These are phyloP conservation scores for Brassica carinata DNA, from an alignment of 345 rosid species.

Conservation along the genomic window DNA sequence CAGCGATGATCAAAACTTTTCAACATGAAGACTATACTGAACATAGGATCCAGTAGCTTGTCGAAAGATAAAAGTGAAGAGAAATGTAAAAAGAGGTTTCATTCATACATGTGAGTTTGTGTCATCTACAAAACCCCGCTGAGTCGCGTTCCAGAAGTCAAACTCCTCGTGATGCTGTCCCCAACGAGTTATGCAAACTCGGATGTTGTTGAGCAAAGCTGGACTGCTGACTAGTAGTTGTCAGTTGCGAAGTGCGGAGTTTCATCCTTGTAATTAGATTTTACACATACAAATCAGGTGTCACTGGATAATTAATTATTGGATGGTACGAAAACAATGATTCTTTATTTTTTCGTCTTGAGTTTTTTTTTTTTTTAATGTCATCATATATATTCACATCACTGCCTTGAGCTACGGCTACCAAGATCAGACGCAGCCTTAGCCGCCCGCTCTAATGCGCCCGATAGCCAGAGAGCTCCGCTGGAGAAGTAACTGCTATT, in stretches of 20 bases:
- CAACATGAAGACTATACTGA: background rate
- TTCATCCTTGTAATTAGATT: too few species aligned
- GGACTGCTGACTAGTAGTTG: constrained; percentile 63
- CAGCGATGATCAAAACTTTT: background rate
- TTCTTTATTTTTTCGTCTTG: too few species aligned
- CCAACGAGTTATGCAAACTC: constrained; percentile 79
- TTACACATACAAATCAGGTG: too few species aligned
- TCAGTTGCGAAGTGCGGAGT: too few species aligned
- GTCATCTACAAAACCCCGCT: constrained; percentile 44
- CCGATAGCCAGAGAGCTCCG: constrained; percentile 81
- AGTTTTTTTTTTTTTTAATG: too few species aligned
- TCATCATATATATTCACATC: constrained; percentile 13
- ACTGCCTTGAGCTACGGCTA: constrained; percentile 44
- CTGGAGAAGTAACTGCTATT: constrained; percentile 77
- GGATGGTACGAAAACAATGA: too few species aligned
- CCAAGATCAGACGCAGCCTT: constrained; percentile 69
- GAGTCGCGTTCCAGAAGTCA: constrained; percentile 56
- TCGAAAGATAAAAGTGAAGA: background rate
- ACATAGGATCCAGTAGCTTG: background rate
- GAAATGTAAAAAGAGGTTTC: background rate
- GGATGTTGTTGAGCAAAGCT: constrained; percentile 77
- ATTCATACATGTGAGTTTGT: constrained; percentile 54
- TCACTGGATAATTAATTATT: too few species aligned
- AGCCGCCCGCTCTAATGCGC: constrained; percentile 70
- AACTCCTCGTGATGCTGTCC: constrained; percentile 62